Base-by-base conservation (phyloP, 2,329 filamentous ascomycete genomes). In the Ophiostoma quercus region DNA sequence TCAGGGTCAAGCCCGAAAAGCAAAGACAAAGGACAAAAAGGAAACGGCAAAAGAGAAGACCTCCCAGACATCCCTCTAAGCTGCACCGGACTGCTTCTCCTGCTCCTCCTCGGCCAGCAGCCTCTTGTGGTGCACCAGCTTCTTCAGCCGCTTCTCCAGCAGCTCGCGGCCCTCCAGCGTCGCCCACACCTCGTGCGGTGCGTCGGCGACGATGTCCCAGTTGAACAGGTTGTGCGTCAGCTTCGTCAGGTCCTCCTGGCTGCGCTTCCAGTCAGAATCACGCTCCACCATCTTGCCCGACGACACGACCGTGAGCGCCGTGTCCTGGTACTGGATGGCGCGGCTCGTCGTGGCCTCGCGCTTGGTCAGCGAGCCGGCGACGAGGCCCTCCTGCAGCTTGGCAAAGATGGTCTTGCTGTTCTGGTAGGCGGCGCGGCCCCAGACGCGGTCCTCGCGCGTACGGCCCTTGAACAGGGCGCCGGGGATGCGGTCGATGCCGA, bases 311-410 rank as follows among this genome's bases (percentile, higher is more conserved):
- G 89, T 89, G 54, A 98, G 80, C 7, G 92, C 90, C 16, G 90
- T 91, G 71, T 91, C 83, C n/a, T 84, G 83, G 71, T 85, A 84
- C 79, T 97, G 92, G 68, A 98, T 95, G 66, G 89, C 88, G 29
- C 90, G 84, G 71, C 92, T 92, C 71, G 89, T 91, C 63, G 85
- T 82, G 22, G 96, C 88, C 76, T 99, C 95, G 43, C 91, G 91
- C 78, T 89, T 90, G 16, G 92, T 92, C 74, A 98, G 87, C 0
- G 91, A 92, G 73, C 89, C 86, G 0, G 94, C 94, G 41, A 97
- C 92, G 0, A 98, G 84, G 73, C 90, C 94, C 81, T 99, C 95
- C 79, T 99, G 95, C 70, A 99, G 83, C 79, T 94, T 92, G 4
- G 93, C 91, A 78, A 96, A 97, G 78, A 97, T 90, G 77, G 87